A percentile compares a stretch with the other conserved stretches of the same genome.
phyloP scores from a whole-genome alignment of 164 flowering plant genomes.

The Taxillus chinensis region DNA sequence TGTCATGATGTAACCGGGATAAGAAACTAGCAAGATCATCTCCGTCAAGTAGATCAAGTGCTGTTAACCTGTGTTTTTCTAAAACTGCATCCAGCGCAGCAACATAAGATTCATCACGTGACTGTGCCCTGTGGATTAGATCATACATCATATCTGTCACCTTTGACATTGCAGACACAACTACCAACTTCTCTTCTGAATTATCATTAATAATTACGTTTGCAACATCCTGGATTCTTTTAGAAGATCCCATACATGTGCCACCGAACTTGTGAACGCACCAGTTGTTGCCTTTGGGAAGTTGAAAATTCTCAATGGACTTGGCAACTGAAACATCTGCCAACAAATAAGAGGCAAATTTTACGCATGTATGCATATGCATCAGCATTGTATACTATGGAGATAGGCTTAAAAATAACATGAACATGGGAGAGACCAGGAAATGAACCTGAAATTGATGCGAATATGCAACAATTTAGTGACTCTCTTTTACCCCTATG shows the following conservation, averaged over 20 bases:
- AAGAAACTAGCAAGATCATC: constrained; percentile 61
- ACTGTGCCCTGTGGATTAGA: constrained; percentile 73
- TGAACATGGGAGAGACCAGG: not conserved
- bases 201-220: constrained; percentile 55
- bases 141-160: constrained; percentile 98
- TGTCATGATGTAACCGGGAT: constrained; percentile 56
- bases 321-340: constrained; percentile 36
- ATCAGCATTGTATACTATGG: not conserved
- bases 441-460: constrained; percentile 44
- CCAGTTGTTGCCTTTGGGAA: constrained; percentile 80
- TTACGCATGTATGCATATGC: not conserved
- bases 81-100: constrained; percentile 65
- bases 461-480: constrained; percentile 12
- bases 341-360: not conserved
- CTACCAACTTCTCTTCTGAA: constrained; percentile 78
- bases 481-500: constrained; percentile 19
- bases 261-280: constrained; percentile 98
- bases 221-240: constrained; percentile 80
- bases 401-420: not conserved
- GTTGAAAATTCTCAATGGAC: constrained; percentile 26
- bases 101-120: constrained; percentile 70
- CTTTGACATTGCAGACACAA: constrained; percentile 97
- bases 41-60: constrained; percentile 75
- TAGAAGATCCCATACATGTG: constrained; percentile 78
- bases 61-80: constrained; percentile 71